Conservation (phyloP, 352 stramenopile species). For the Phytophthora hibernalis region DNA sequence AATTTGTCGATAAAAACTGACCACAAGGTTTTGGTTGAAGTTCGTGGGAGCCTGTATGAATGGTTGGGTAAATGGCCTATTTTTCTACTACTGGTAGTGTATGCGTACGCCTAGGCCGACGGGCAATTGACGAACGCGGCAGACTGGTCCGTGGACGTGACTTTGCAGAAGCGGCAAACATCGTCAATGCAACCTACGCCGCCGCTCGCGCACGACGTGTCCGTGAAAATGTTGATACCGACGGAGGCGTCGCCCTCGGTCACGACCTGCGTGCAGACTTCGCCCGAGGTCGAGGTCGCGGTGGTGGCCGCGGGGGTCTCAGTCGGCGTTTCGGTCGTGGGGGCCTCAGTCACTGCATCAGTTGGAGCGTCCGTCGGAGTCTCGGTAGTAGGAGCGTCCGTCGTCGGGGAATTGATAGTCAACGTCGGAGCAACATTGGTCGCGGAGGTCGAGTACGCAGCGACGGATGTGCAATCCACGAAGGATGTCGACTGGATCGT, state of each 20-base stretch:
- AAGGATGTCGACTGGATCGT: slow-evolving; percentile 34
- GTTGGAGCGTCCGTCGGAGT: not conserved
- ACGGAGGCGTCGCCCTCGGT: slow-evolving; percentile 32
- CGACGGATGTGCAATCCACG: slow-evolving; percentile 25
- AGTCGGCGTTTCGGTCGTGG: slow-evolving; percentile 2
- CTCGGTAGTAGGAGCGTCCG: not conserved
- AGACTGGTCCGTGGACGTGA: slow-evolving; percentile 32
- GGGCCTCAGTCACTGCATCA: not conserved
- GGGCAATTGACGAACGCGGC: slow-evolving; percentile 36
- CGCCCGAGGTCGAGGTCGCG: not conserved
- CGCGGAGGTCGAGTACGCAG: slow-evolving; percentile 7
- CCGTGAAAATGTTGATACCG: slow-evolving; percentile 38
- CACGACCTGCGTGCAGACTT: slow-evolving; percentile 25
- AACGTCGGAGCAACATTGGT: no score
- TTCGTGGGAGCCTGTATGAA: not conserved
- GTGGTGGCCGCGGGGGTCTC: slow-evolving; percentile 11
- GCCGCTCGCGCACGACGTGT: slow-evolving; percentile 30
- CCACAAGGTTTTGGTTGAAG: no score
- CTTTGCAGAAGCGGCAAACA: slow-evolving; percentile 38
- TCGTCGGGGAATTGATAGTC: not conserved
- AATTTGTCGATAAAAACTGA: no score
- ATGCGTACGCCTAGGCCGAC: slow-evolving; percentile 4
- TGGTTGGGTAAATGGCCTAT: not conserved
- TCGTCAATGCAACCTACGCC: slow-evolving; percentile 32
- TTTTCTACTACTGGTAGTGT: slow-evolving; percentile 1